Evolutionary conservation across 176 grass and related monocot genomes (phyloP).

Genomic region (Phyllostachys edulis): DNA sequence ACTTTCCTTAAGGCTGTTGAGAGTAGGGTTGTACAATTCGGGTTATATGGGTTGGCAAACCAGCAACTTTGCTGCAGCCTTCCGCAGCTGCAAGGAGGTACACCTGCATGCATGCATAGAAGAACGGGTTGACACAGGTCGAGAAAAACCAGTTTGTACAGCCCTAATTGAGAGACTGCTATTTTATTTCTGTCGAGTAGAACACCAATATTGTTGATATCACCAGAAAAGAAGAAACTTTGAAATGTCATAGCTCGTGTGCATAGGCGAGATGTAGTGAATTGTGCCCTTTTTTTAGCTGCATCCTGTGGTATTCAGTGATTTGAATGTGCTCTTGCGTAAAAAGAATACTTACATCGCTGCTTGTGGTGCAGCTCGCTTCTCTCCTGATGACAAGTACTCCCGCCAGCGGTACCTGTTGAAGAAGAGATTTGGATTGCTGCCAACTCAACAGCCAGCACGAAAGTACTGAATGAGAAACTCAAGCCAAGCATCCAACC

Average conservation of each 20-base stretch:
- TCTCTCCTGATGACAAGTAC: conserved; percentile 86
- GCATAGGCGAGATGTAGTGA: too few species aligned
- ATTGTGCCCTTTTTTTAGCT: too few species aligned
- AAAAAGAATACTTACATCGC: background rate
- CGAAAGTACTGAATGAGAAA: conserved; percentile 57
- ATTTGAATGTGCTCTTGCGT: background rate
- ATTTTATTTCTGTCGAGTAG: too few species aligned
- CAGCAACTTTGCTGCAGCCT: too few species aligned
- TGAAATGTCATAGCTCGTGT: background rate
- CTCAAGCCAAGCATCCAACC: too few species aligned
- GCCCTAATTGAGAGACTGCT: too few species aligned
- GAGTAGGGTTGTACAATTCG: background rate
- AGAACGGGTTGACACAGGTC: too few species aligned
- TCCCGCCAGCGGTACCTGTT: conserved; percentile 71
- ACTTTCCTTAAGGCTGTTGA: background rate
- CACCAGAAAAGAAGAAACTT: background rate
- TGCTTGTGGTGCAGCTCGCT: conserved; percentile 65
- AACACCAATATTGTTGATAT: too few species aligned
- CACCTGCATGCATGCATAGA: too few species aligned
- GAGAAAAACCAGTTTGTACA: too few species aligned
- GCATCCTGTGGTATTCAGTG: background rate
- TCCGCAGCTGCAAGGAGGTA: too few species aligned
- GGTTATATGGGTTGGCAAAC: too few species aligned
- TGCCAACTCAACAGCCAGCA: conserved; percentile 73
- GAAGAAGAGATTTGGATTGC: conserved; percentile 90